Conservation (phyloP, 768 basidiomycete species). For the Phanerochaete sordida region DNA sequence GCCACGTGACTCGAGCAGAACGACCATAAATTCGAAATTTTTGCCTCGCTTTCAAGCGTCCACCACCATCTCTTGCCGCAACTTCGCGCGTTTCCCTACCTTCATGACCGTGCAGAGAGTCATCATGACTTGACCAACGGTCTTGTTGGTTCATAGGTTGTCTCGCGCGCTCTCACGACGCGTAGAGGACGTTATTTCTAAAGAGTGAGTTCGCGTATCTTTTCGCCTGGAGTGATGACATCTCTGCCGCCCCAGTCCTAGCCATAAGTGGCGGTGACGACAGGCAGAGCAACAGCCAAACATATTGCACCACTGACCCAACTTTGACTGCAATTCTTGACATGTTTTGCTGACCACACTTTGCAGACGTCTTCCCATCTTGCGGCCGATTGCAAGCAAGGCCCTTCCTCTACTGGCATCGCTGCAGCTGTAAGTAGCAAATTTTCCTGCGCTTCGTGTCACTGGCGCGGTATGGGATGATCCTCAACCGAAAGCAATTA, state of each 20-base stretch:
- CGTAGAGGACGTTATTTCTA: too few species aligned
- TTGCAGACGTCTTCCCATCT: neutral
- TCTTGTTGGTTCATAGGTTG: too few species aligned
- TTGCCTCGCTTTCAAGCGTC: neutral
- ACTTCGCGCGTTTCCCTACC: neutral
- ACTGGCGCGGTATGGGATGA: conserved; percentile 16
- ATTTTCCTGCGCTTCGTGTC: neutral
- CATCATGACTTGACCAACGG: too few species aligned
- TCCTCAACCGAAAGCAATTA: conserved; percentile 28
- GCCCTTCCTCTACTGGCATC: too few species aligned
- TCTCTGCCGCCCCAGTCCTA: conserved; percentile 29
- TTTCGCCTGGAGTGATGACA: conserved; percentile 18
- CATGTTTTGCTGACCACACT: neutral
- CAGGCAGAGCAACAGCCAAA: conserved; percentile 29
- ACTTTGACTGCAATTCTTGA: neutral
- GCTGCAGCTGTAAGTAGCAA: neutral
- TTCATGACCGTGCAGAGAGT: too few species aligned
- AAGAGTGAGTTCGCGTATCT: conserved; percentile 8
- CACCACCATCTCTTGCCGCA: neutral
- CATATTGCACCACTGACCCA: conserved; percentile 23
- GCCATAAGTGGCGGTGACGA: conserved; percentile 21
- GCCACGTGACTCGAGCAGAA: neutral
- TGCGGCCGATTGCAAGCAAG: too few species aligned
- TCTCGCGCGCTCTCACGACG: too few species aligned
- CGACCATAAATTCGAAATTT: neutral